phyloP scores from a whole-genome alignment of 495 filamentous ascomycete species.

The Alectoria sarmentosa region DNA sequence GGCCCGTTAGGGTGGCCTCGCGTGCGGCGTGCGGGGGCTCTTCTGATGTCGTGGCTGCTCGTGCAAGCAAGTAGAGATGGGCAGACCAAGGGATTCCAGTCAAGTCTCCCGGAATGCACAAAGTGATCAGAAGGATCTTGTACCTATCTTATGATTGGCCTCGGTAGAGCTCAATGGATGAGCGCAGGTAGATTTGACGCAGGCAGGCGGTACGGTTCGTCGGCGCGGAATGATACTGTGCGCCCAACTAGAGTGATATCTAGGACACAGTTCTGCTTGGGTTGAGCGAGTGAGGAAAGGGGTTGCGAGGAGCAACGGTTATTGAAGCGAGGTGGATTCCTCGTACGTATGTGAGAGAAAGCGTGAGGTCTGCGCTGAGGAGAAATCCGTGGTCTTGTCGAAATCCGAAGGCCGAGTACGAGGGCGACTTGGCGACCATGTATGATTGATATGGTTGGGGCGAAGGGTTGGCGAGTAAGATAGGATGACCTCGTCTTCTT shows the following conservation, averaged over 20 bases:
- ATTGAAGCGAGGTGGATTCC: not conserved
- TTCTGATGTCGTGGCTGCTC: not conserved
- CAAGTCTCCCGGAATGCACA: not conserved
- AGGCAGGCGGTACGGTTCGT: not conserved
- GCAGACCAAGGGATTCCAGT: not conserved
- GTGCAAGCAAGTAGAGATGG: not conserved
- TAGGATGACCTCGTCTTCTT: slow-evolving; percentile 1
- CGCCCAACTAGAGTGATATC: not conserved
- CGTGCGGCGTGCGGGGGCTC: not conserved
- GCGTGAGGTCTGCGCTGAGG: not conserved
- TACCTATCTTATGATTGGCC: not conserved
- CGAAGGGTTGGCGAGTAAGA: not conserved
- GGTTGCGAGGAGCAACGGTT: not conserved
- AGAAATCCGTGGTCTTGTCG: not conserved
- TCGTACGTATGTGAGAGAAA: not conserved
- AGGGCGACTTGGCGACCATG: not conserved
- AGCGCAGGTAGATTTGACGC: not conserved
- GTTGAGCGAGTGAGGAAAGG: not conserved
- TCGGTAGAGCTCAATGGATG: slow-evolving; percentile 1
- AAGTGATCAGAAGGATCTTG: not conserved
- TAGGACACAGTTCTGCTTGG: not conserved
- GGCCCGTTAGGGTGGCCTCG: slow-evolving; percentile 7
- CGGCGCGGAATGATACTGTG: not conserved
- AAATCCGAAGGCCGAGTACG: not conserved
- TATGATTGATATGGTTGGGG: not conserved